Conservation (phyloP, 169 alveolate species). For the Theileria sp. region DNA sequence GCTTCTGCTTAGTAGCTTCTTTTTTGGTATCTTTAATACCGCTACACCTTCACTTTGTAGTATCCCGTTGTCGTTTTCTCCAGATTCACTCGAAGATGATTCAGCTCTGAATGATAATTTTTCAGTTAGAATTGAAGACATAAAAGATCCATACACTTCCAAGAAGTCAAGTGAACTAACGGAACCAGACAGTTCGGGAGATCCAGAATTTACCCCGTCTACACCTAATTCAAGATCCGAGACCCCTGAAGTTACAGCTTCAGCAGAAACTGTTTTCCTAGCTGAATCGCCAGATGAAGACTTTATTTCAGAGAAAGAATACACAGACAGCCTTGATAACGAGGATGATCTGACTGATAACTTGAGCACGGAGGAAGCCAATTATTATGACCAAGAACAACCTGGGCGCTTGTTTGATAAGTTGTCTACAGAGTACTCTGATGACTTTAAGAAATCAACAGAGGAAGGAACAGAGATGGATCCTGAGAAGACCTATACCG, state of each 20-base stretch:
- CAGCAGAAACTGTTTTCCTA: neutral
- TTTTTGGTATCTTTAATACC: neutral
- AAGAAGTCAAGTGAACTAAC: neutral
- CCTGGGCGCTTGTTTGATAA: neutral
- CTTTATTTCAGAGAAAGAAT: neutral
- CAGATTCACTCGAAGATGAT: neutral
- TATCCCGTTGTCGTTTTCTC: neutral
- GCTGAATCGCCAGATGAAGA: conserved; percentile 3
- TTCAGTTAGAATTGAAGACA: neutral
- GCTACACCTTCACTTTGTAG: conserved; percentile 14
- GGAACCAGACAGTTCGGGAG: conserved; percentile 16
- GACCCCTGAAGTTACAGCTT: neutral
- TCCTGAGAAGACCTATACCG: conserved; percentile 60
- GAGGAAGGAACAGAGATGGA: conserved; percentile 40
- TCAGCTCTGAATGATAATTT: neutral
- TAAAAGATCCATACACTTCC: neutral
- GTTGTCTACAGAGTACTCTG: conserved; percentile 27
- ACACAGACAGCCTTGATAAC: neutral
- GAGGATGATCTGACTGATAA: neutral
- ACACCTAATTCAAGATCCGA: neutral
- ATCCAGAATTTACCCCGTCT: neutral
- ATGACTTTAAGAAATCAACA: conserved; percentile 42
- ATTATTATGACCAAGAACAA: neutral
- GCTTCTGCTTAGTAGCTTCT: neutral
- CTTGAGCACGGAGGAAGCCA: neutral